phyloP scores from a whole-genome alignment of 2,329 filamentous ascomycete genomes.

The Metarhizium brunneum region DNA sequence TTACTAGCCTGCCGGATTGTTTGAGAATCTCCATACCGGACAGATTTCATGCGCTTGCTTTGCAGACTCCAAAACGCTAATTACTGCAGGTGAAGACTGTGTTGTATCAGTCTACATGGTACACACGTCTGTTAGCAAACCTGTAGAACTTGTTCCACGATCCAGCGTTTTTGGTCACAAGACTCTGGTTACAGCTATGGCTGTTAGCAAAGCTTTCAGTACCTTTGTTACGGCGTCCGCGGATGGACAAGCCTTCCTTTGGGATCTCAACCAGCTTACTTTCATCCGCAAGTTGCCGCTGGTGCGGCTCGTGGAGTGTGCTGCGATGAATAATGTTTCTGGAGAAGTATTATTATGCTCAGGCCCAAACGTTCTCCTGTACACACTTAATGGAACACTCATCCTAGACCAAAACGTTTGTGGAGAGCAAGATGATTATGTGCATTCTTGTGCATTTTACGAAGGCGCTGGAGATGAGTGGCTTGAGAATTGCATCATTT shows the following conservation, averaged over 20 bases:
- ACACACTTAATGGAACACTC: constrained; percentile 78
- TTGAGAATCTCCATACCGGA: constrained; percentile 88
- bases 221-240: constrained; percentile 75
- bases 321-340: constrained; percentile 79
- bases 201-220: constrained; percentile 80
- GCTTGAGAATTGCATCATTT: constrained; percentile 76
- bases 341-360: constrained; percentile 84
- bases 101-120: constrained; percentile 80
- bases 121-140: constrained; percentile 50
- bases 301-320: constrained; percentile 56
- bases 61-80: constrained; percentile 79
- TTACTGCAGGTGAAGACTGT: constrained; percentile 88
- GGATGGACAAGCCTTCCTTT: constrained; percentile 77
- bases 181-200: constrained; percentile 69
- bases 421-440: constrained; percentile 58
- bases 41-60: constrained; percentile 79
- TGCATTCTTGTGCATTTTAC: constrained; percentile 83
- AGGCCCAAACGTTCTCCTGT: constrained; percentile 65
- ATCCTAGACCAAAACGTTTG: constrained; percentile 78
- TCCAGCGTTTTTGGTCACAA: constrained; percentile 87
- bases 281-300: constrained; percentile 69
- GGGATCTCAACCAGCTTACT: constrained; percentile 86
- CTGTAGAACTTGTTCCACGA: constrained; percentile 68
- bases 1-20: constrained; percentile 61
- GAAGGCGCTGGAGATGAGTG: constrained; percentile 87